Percentiles rank a stretch among this genome's conserved stretches.
phyloP scores from a whole-genome alignment of 2,329 filamentous ascomycete genomes.

The Huntiella moniliformis region DNA sequence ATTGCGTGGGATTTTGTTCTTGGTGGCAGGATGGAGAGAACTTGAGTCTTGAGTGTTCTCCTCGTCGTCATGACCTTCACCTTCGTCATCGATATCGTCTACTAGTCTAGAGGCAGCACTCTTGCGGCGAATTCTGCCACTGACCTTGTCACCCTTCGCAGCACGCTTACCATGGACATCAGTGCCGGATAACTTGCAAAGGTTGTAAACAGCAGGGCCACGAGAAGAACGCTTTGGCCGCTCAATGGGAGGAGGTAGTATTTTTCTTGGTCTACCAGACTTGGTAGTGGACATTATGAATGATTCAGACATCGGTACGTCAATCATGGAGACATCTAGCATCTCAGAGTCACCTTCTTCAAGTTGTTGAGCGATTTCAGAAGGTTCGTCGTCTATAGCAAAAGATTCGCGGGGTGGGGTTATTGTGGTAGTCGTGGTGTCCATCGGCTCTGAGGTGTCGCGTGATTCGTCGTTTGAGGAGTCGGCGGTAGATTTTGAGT shows the following conservation, averaged over 20 bases:
- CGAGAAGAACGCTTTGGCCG: constrained; percentile 14
- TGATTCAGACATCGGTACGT: constrained; percentile 23
- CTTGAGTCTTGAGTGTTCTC: constrained; percentile 17
- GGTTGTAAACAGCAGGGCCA: constrained; percentile 33
- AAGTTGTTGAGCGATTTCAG: constrained; percentile 24
- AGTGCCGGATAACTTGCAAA: constrained; percentile 43
- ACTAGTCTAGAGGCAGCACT: neutral
- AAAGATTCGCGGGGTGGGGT: constrained; percentile 9
- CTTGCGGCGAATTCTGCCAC: constrained; percentile 24
- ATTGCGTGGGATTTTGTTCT: constrained; percentile 22
- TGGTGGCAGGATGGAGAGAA: constrained; percentile 17
- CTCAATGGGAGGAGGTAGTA: neutral
- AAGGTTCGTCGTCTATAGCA: constrained; percentile 7
- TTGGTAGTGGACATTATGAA: constrained; percentile 19
- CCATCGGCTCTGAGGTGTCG: neutral
- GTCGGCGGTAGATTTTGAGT: neutral
- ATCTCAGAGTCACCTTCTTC: constrained; percentile 43
- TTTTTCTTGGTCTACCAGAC: constrained; percentile 12
- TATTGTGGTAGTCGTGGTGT: constrained; percentile 3
- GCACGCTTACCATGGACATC: constrained; percentile 38
- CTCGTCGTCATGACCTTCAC: neutral
- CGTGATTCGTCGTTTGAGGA: neutral
- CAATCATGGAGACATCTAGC: constrained; percentile 23
- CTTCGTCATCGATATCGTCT: neutral
- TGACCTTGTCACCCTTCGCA: constrained; percentile 30